phyloP scores from a whole-genome alignment of 192 early-diverging fungal genomes.

The Backusella circina region DNA sequence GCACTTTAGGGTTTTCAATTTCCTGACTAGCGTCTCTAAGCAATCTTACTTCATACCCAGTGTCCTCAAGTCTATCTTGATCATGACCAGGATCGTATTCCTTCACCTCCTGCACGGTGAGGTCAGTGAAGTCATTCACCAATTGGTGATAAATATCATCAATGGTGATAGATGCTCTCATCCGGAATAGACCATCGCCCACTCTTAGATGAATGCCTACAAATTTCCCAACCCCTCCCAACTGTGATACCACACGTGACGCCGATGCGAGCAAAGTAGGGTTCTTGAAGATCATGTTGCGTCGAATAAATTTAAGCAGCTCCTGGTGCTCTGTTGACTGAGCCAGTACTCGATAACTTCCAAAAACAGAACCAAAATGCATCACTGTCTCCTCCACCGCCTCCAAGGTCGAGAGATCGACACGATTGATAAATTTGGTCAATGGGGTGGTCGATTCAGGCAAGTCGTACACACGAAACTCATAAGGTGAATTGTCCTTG shows the following conservation, averaged over 20 bases:
- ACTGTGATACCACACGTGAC: conserved; percentile 35
- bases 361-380: conserved; percentile 55
- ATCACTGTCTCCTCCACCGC: conserved; percentile 34
- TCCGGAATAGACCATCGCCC: conserved; percentile 48
- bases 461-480: conserved; percentile 54
- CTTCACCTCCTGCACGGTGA: conserved; percentile 29
- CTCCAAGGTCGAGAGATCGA: conserved; percentile 35
- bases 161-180: conserved; percentile 38
- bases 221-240: conserved; percentile 46
- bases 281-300: conserved; percentile 45
- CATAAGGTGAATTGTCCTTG: conserved; percentile 44
- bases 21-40: conserved; percentile 6
- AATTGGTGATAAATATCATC: conserved; percentile 45
- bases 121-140: conserved; percentile 36
- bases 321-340: conserved; percentile 40
- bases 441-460: conserved; percentile 32
- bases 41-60: conserved; percentile 32
- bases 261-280: conserved; percentile 43
- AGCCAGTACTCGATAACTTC: conserved; percentile 40
- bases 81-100: conserved; percentile 23
- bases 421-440: conserved; percentile 35
- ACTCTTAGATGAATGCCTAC: conserved; percentile 52
- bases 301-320: conserved; percentile 35
- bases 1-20: not conserved
- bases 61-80: conserved; percentile 31